Evolutionary conservation across 1,139 yeast species (phyloP).

Genomic region (Sugiyamaella japonica): DNA sequence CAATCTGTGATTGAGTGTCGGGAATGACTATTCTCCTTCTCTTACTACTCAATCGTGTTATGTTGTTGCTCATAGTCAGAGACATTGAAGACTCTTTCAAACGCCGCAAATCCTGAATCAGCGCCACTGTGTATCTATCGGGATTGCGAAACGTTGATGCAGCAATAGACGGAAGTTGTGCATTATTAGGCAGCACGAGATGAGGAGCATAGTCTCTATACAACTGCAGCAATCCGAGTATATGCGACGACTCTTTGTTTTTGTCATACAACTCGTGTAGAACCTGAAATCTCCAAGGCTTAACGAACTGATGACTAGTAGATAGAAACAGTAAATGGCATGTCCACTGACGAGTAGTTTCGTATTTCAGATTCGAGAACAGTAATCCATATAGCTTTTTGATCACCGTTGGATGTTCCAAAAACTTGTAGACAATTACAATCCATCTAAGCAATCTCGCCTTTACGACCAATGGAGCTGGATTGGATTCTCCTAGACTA

Average conservation of each 20-base stretch:
- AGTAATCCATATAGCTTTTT: slow-evolving; percentile 42
- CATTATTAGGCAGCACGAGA: slow-evolving; percentile 27
- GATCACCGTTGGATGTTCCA: slow-evolving; percentile 34
- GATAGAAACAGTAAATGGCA: slow-evolving; percentile 47
- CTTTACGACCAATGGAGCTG: slow-evolving; percentile 36
- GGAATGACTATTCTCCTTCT: slow-evolving; percentile 20
- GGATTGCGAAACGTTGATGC: slow-evolving; percentile 37
- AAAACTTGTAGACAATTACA: slow-evolving; percentile 39
- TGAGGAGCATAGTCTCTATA: slow-evolving; percentile 38
- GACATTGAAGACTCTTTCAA: slow-evolving; percentile 28
- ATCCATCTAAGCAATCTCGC: slow-evolving; percentile 44
- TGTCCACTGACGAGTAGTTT: slow-evolving; percentile 46
- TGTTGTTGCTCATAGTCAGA: slow-evolving; percentile 13
- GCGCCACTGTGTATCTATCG: slow-evolving; percentile 27
- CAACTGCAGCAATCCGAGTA: slow-evolving; percentile 37
- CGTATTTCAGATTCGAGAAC: slow-evolving; percentile 48
- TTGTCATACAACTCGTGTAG: slow-evolving; percentile 40
- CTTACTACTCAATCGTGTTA: slow-evolving; percentile 7
- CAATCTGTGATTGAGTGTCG: slow-evolving; percentile 5
- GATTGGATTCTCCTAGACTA: slow-evolving; percentile 35
- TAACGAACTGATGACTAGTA: slow-evolving; percentile 41
- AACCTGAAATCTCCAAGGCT: slow-evolving; percentile 41
- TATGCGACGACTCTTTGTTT: slow-evolving; percentile 40
- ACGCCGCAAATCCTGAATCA: slow-evolving; percentile 21
- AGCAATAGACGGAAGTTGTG: slow-evolving; percentile 29